phyloP scores from a whole-genome alignment of 176 grass and related monocot species.

The Melocanna baccifera region DNA sequence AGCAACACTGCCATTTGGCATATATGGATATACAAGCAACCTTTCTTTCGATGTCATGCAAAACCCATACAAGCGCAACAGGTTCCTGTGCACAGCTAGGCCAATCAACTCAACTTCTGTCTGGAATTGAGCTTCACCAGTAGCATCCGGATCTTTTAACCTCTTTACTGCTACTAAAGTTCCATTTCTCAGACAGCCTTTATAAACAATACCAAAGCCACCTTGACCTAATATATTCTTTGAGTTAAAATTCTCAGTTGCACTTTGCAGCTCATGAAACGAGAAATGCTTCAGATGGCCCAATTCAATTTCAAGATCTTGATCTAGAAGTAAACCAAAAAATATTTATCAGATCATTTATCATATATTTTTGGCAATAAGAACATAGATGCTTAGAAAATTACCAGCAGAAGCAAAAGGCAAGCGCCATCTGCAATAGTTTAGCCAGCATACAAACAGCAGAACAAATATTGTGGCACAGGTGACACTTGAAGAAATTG shows the following conservation, averaged over 20 bases:
- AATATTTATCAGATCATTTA: background rate
- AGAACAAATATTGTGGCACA: constrained; percentile 63
- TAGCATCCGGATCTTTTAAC: constrained; percentile 84
- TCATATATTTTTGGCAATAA: background rate
- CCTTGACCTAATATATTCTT: constrained; percentile 94
- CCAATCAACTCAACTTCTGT: constrained; percentile 99
- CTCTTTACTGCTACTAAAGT: constrained; percentile 82
- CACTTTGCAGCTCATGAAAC: constrained; percentile 76
- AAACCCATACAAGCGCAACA: constrained; percentile 89
- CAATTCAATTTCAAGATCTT: constrained; percentile 86
- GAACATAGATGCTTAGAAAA: constrained; percentile 25
- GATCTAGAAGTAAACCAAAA: constrained; percentile 54
- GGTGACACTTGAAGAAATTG: constrained; percentile 64
- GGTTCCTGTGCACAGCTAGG: constrained; percentile 89
- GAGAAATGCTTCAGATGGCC: constrained; percentile 84
- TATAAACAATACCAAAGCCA: constrained; percentile 95
- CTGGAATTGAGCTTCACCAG: constrained; percentile 92
- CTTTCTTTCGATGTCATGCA: constrained; percentile 88
- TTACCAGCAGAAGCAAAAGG: constrained; percentile 87
- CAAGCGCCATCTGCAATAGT: constrained; percentile 82
- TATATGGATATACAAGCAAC: constrained; percentile 92
- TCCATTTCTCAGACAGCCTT: constrained; percentile 77
- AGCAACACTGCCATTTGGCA: constrained; percentile 95
- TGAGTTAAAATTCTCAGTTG: constrained; percentile 71
- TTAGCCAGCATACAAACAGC: constrained; percentile 67